Conservation (phyloP, 1,284 basidiomycete species). For the Trametes polyzona region DNA sequence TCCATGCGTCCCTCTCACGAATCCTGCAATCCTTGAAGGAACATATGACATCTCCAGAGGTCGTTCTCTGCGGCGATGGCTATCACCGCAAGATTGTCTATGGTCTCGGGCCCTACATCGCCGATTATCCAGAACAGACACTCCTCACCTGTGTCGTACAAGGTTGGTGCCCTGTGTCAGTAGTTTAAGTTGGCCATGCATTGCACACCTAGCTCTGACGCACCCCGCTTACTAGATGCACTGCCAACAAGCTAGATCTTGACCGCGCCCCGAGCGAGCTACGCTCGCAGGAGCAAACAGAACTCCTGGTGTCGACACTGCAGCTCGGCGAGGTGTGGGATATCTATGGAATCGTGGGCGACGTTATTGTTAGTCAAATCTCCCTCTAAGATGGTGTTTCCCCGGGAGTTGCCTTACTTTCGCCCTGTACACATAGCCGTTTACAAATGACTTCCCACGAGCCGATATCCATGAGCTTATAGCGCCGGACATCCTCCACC, state of each 20-base stretch:
- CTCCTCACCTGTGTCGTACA: constrained; percentile 29
- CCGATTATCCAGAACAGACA: constrained; percentile 37
- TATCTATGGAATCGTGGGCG: constrained; percentile 4
- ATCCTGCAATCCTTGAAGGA: constrained; percentile 22
- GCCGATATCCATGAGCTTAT: constrained; percentile 22
- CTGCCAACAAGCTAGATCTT: not conserved
- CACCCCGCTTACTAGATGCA: not conserved
- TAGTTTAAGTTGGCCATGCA: not conserved
- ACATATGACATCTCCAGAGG: constrained; percentile 27
- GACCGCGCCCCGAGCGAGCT: not conserved
- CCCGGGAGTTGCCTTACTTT: constrained; percentile 8
- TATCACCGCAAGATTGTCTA: constrained; percentile 29
- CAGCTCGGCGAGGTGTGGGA: not conserved
- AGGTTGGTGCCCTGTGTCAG: constrained; percentile 34
- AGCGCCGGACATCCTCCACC: constrained; percentile 7
- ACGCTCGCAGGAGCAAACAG: not conserved
- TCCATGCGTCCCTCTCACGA: constrained; percentile 18
- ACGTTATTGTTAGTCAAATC: constrained; percentile 31
- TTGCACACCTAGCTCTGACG: not conserved
- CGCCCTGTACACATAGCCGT: not conserved
- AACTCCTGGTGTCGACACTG: not conserved
- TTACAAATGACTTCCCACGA: constrained; percentile 14
- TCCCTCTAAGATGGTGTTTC: too few relatives aligned
- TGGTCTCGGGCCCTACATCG: constrained; percentile 34
- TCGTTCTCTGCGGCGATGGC: constrained; percentile 29